These are phyloP conservation scores for Gryganskiella cystojenkinii DNA, from an alignment of 192 early-diverging fungal species.

Conservation along the genomic window DNA sequence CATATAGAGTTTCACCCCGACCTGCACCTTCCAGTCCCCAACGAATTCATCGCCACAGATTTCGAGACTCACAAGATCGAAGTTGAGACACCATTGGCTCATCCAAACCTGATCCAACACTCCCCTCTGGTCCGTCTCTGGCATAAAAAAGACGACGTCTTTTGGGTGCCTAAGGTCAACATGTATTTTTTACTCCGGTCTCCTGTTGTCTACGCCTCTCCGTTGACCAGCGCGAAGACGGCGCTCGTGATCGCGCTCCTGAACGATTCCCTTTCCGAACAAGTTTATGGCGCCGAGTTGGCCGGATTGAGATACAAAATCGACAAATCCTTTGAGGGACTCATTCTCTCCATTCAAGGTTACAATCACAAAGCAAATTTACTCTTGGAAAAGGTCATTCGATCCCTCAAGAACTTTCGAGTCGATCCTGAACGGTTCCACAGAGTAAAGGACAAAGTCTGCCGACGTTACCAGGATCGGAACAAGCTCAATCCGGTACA, in stretches of 20 bases:
- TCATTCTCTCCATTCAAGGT: constrained; percentile 75
- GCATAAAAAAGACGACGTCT: constrained; percentile 95
- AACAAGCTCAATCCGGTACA: constrained; percentile 74
- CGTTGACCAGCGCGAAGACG: constrained; percentile 12
- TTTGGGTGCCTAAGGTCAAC: constrained; percentile 88
- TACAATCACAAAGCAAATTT: constrained; percentile 86
- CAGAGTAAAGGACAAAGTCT: constrained; percentile 76
- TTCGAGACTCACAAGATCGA: constrained; percentile 68
- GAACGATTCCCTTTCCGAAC: constrained; percentile 55
- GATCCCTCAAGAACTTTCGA: constrained; percentile 65
- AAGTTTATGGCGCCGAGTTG: constrained; percentile 59
- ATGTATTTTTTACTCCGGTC: constrained; percentile 65
- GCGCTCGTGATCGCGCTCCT: constrained; percentile 47
- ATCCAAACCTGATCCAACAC: constrained; percentile 70
- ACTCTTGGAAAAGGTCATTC: constrained; percentile 73
- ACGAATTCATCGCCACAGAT: constrained; percentile 87
- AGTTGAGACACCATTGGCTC: constrained; percentile 20
- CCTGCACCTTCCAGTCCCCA: constrained; percentile 55
- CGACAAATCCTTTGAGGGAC: constrained; percentile 55
- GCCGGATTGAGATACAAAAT: constrained; percentile 68
- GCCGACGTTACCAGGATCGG: constrained; percentile 71
- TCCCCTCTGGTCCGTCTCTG: constrained; percentile 75
- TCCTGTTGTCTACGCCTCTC: background rate
- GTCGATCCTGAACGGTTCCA: constrained; percentile 73
- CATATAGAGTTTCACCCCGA: constrained; percentile 28